These are phyloP conservation scores for Helotiales sp. DNA, from an alignment of 2,329 filamentous ascomycete genomes.

Conservation along the genomic window DNA sequence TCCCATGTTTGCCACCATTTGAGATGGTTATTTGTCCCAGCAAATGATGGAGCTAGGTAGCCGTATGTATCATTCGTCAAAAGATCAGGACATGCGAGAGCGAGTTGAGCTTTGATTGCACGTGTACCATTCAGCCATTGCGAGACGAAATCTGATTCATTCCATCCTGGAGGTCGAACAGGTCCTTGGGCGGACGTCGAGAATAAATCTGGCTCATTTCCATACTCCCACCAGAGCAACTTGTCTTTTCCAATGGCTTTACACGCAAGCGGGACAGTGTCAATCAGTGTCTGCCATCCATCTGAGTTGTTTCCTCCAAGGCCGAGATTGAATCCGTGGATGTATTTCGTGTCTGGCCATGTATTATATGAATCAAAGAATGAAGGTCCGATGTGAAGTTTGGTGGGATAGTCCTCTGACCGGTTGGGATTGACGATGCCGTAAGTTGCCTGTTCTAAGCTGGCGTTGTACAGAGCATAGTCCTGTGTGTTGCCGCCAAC, in stretches of 20 bases:
- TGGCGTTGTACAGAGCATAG: conserved; percentile 59
- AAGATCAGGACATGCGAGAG: conserved; percentile 51
- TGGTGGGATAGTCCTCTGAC: conserved; percentile 60
- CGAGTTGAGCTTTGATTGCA: conserved; percentile 47
- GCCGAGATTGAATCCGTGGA: conserved; percentile 61
- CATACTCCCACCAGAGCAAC: conserved; percentile 60
- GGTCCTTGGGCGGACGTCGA: conserved; percentile 51
- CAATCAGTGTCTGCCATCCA: conserved; percentile 52
- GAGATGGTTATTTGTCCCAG: conserved; percentile 50
- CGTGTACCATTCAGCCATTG: conserved; percentile 59
- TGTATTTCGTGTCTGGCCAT: conserved; percentile 55
- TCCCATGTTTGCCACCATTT: conserved; percentile 51
- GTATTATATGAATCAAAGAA: conserved; percentile 65
- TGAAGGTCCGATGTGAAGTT: conserved; percentile 57
- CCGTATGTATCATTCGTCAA: conserved; percentile 42
- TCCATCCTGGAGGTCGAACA: conserved; percentile 53
- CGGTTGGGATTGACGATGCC: conserved; percentile 51
- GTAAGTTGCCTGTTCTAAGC: conserved; percentile 49
- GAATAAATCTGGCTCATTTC: conserved; percentile 64
- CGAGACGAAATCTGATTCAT: conserved; percentile 53
- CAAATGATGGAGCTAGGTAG: conserved; percentile 60
- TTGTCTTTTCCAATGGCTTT: conserved; percentile 51
- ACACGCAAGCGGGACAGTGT: conserved; percentile 57
- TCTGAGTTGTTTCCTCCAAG: conserved; percentile 50
- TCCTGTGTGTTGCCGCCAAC: conserved; percentile 70